phyloP scores from a whole-genome alignment of 345 rosid species.

The Populus tremula region DNA sequence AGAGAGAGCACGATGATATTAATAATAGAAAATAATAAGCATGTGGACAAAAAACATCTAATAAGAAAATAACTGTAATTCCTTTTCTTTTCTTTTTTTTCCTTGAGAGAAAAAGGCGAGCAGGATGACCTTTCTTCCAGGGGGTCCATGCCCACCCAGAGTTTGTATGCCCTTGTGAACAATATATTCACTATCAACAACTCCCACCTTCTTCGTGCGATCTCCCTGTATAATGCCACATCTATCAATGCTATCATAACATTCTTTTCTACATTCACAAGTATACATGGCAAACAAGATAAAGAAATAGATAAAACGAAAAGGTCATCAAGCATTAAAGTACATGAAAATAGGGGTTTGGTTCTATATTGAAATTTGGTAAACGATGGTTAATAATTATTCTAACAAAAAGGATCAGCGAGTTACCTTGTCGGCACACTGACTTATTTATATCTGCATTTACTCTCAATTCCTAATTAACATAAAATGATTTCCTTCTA shows the following conservation, averaged over 20 bases:
- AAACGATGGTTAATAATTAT: not conserved
- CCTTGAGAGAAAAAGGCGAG: not conserved
- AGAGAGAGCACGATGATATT: not conserved
- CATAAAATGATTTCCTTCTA: not conserved
- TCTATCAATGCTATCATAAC: not conserved
- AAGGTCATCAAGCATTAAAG: not conserved
- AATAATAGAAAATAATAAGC: not conserved
- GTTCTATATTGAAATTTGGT: not conserved
- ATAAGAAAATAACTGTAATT: not conserved
- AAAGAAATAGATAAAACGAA: not conserved
- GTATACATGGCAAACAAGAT: not conserved
- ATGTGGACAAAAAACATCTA: not conserved
- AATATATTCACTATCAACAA: conserved; percentile 81
- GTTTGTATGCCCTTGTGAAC: conserved; percentile 88
- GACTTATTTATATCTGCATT: not conserved
- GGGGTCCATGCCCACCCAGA: conserved; percentile 59
- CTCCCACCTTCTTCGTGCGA: conserved; percentile 78
- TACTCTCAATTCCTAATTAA: not conserved
- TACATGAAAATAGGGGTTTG: not conserved
- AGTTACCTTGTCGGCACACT: not conserved
- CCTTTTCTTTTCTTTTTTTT: not conserved
- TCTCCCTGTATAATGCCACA: conserved; percentile 58
- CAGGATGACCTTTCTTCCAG: conserved; percentile 25
- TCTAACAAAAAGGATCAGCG: not conserved
- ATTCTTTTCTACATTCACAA: not conserved